Evolutionary conservation across 257 asterid genomes (phyloP).

Genomic region (Penstemon newberryi): DNA sequence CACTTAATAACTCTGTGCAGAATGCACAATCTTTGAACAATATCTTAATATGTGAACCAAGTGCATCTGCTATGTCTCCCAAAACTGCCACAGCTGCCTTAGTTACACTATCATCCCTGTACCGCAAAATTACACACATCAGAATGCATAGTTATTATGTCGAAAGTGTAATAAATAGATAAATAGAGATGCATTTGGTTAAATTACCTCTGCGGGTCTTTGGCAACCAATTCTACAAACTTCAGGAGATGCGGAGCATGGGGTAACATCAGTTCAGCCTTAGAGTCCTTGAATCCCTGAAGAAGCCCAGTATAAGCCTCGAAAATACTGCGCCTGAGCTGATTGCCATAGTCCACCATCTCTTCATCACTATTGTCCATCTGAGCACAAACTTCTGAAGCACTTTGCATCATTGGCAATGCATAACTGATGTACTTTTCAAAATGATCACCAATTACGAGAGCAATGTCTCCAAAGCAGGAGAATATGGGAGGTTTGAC

Average conservation of each 20-base stretch:
- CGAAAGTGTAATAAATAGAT: neutral
- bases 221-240: conserved; percentile 67
- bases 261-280: conserved; percentile 69
- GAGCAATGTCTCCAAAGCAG: conserved; percentile 87
- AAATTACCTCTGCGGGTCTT: conserved; percentile 57
- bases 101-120: conserved; percentile 75
- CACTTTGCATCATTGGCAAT: conserved; percentile 80
- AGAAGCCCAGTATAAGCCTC: conserved; percentile 89
- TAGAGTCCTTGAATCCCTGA: conserved; percentile 76
- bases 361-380: conserved; percentile 66
- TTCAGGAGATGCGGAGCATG: conserved; percentile 75
- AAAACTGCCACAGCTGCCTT: conserved; percentile 82
- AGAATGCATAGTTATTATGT: conserved; percentile 13
- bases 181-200: neutral
- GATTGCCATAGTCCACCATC: conserved; percentile 74
- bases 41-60: conserved; percentile 61
- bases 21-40: conserved; percentile 52
- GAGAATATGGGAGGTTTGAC: conserved; percentile 87
- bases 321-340: conserved; percentile 69
- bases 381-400: conserved; percentile 67
- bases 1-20: conserved; percentile 55
- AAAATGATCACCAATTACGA: conserved; percentile 68
- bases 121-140: conserved; percentile 15
- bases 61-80: conserved; percentile 89
- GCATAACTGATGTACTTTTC: conserved; percentile 66